These are phyloP conservation scores for Psilocybe cyanescens DNA, from an alignment of 768 basidiomycete genomes.

Conservation along the genomic window DNA sequence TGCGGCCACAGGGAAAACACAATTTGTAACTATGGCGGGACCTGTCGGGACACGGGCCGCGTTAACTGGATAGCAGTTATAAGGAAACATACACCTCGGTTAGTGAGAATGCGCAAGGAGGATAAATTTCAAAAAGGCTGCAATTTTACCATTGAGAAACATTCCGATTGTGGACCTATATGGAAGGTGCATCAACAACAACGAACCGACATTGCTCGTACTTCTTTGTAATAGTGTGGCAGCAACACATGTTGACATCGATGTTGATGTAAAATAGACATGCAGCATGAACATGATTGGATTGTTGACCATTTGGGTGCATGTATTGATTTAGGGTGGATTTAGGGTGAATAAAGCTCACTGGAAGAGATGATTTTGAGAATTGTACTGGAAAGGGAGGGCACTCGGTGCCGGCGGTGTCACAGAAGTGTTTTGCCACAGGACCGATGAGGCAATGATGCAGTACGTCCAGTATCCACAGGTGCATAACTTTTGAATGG, in stretches of 20 bases:
- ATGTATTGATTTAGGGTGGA: no score
- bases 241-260: background rate
- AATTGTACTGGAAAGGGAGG: background rate
- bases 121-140: background rate
- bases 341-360: no score
- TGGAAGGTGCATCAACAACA: background rate
- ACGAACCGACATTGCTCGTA: background rate
- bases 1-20: background rate
- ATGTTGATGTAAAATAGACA: no score
- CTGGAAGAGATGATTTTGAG: no score
- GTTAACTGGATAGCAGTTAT: background rate
- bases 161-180: background rate
- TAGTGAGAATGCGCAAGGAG: background rate
- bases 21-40: conserved; percentile 7
- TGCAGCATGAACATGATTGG: no score
- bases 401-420: background rate
- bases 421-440: background rate
- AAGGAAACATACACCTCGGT: background rate
- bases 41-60: background rate
- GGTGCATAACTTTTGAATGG: background rate
- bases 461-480: background rate
- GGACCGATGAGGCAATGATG: background rate
- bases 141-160: no score
- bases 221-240: background rate
- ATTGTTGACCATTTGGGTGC: no score